Evolutionary conservation across 2,329 filamentous ascomycete genomes (phyloP).

Genomic region (Davidsoniella neocaledoniae): DNA sequence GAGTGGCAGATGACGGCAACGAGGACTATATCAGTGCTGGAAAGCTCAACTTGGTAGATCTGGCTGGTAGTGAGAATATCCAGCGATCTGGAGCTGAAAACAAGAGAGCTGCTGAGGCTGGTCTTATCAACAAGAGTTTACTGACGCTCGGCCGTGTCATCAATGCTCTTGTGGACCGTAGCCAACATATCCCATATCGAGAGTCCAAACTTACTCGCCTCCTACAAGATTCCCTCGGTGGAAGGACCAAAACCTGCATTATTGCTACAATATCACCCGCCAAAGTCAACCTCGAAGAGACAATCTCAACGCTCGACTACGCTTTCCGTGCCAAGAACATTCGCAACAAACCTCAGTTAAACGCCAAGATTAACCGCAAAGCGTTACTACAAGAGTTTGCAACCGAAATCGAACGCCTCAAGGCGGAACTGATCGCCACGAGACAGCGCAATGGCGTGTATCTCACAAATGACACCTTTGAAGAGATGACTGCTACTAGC

Average conservation of each 20-base stretch:
- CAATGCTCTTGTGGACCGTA: constrained; percentile 85
- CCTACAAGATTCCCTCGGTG: constrained; percentile 89
- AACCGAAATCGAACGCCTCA: constrained; percentile 81
- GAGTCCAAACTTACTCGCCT: constrained; percentile 93
- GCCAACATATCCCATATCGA: constrained; percentile 73
- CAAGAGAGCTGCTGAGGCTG: constrained; percentile 88
- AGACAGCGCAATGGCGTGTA: constrained; percentile 92
- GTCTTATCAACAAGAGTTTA: constrained; percentile 94
- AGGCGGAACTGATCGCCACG: constrained; percentile 83
- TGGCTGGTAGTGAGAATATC: constrained; percentile 96
- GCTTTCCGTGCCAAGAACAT: constrained; percentile 98
- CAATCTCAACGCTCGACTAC: constrained; percentile 94
- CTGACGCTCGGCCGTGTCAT: constrained; percentile 91
- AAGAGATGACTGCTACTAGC: constrained; percentile 80
- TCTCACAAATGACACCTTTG: constrained; percentile 71
- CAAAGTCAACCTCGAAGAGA: constrained; percentile 91
- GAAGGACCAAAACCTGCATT: constrained; percentile 93
- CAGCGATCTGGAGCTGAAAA: constrained; percentile 94
- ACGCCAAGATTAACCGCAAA: constrained; percentile 83
- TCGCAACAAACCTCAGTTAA: constrained; percentile 90
- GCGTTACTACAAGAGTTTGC: constrained; percentile 83
- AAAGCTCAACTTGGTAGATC: constrained; percentile 89
- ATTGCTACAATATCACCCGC: constrained; percentile 93
- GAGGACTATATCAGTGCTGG: constrained; percentile 83
- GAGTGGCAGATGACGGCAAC: constrained; percentile 60